These are phyloP conservation scores for Ustilago bromivora DNA, from an alignment of 1,284 basidiomycete species.

Conservation along the genomic window DNA sequence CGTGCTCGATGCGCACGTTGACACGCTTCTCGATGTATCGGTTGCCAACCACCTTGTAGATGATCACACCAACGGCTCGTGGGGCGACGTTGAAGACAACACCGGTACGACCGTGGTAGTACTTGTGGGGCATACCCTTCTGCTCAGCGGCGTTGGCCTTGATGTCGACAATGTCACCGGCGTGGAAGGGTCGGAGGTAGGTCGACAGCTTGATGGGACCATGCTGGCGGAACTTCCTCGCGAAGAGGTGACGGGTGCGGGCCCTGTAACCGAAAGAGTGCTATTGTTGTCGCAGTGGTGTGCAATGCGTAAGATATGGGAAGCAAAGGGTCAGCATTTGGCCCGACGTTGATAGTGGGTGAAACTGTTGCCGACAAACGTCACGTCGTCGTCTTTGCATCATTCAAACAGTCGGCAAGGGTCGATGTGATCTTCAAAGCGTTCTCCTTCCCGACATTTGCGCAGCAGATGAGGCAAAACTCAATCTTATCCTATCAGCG, in stretches of 20 bases:
- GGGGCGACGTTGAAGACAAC: conserved; percentile 99
- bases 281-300: conserved; percentile 72
- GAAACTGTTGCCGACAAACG: neutral
- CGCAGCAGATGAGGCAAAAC: too few relatives aligned
- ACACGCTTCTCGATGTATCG: conserved; percentile 99
- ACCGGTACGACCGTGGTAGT: conserved; percentile 83
- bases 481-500: too few relatives aligned
- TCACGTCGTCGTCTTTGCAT: conserved; percentile 25
- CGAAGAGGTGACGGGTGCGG: conserved; percentile 99
- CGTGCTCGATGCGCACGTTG: conserved; percentile 98
- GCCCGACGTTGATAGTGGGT: neutral
- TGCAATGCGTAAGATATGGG: neutral
- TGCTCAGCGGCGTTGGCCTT: conserved; percentile 98
- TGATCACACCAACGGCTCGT: conserved; percentile 93
- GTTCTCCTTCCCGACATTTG: too few relatives aligned
- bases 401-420: neutral
- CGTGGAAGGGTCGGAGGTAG: conserved; percentile 89
- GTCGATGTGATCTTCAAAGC: neutral
- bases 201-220: conserved; percentile 92
- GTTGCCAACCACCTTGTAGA: conserved; percentile 98
- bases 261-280: conserved; percentile 99
- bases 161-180: conserved; percentile 99
- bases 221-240: conserved; percentile 77
- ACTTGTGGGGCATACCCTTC: conserved; percentile 99
- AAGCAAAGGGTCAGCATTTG: conserved; percentile 18